These are phyloP conservation scores for Quercus agrifolia DNA, from an alignment of 306 rosid species.

Conservation along the genomic window DNA sequence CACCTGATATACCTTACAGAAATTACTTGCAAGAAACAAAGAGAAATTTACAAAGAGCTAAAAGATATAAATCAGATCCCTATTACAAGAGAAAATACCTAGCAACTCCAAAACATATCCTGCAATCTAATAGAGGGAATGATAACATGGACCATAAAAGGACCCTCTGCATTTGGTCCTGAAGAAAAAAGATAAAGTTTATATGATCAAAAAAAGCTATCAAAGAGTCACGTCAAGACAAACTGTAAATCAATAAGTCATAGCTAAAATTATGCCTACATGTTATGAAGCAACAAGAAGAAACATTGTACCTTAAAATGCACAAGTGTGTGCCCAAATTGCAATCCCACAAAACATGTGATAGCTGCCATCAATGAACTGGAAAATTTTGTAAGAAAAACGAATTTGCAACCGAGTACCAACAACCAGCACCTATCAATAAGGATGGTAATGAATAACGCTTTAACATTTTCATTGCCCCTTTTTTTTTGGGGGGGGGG, in stretches of 20 bases:
- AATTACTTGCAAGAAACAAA: slow-evolving; percentile 21
- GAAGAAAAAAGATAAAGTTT: slow-evolving; percentile 24
- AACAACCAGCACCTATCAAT: too few relatives aligned
- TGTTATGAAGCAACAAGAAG: slow-evolving; percentile 2
- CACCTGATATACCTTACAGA: slow-evolving; percentile 42
- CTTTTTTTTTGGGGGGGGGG: neutral
- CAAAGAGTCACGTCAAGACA: neutral
- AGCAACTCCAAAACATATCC: slow-evolving; percentile 54
- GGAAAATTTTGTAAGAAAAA: slow-evolving; percentile 27
- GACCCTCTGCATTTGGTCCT: slow-evolving; percentile 60
- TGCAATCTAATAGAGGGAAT: slow-evolving; percentile 38
- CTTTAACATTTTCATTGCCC: neutral
- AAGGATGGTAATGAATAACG: neutral
- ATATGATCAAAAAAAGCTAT: slow-evolving; percentile 18
- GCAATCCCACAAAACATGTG: slow-evolving; percentile 73
- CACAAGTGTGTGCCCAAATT: slow-evolving; percentile 62
- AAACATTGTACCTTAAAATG: slow-evolving; percentile 46
- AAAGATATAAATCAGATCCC: neutral
- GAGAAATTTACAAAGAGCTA: slow-evolving; percentile 1
- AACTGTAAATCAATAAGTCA: neutral
- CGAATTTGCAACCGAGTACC: slow-evolving; percentile 17
- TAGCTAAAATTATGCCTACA: neutral
- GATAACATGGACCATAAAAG: slow-evolving; percentile 51
- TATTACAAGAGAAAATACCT: slow-evolving; percentile 38
- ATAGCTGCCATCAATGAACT: slow-evolving; percentile 78